A percentile compares a stretch with the other conserved stretches of the same genome.
Evolutionary conservation across 257 asterid species (phyloP).

Genomic region (Gentiana straminea): DNA sequence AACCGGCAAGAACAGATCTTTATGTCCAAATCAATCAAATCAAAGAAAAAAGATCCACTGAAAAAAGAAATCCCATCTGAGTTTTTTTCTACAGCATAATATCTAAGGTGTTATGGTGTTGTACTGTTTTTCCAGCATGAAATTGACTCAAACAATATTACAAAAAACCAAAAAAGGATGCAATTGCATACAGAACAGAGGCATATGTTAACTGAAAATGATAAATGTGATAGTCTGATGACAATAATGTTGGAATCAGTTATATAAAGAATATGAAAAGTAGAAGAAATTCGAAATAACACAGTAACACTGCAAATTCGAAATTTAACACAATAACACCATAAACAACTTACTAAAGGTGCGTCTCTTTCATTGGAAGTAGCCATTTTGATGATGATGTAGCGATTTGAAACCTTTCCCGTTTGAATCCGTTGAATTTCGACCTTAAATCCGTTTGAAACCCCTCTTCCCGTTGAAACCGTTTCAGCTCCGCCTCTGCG

Average conservation of each 20-base stretch:
- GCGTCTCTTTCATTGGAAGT: too few species aligned
- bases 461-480: too few species aligned
- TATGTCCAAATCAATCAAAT: constrained; percentile 16
- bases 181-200: constrained; percentile 28
- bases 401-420: too few species aligned
- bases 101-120: constrained; percentile 21
- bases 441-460: too few species aligned
- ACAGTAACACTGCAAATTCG: too few species aligned
- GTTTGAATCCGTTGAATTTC: too few species aligned
- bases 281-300: constrained; percentile 16
- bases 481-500: too few species aligned
- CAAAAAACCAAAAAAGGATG: constrained; percentile 18
- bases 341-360: too few species aligned
- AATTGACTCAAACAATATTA: constrained; percentile 25
- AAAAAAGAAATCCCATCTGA: constrained; percentile 12
- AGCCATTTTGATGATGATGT: too few species aligned
- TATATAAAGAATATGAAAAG: constrained; percentile 26
- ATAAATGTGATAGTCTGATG: constrained; percentile 17
- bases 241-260: constrained; percentile 37
- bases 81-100: constrained; percentile 17
- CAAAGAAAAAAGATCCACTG: constrained; percentile 17
- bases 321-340: too few species aligned
- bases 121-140: constrained; percentile 4
- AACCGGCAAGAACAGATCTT: constrained; percentile 40
- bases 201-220: constrained; percentile 31